Percentiles rank a stretch among this genome's conserved stretches.
These are phyloP conservation scores for Tulasnella sp. DNA, from an alignment of 768 basidiomycete species.

Conservation along the genomic window DNA sequence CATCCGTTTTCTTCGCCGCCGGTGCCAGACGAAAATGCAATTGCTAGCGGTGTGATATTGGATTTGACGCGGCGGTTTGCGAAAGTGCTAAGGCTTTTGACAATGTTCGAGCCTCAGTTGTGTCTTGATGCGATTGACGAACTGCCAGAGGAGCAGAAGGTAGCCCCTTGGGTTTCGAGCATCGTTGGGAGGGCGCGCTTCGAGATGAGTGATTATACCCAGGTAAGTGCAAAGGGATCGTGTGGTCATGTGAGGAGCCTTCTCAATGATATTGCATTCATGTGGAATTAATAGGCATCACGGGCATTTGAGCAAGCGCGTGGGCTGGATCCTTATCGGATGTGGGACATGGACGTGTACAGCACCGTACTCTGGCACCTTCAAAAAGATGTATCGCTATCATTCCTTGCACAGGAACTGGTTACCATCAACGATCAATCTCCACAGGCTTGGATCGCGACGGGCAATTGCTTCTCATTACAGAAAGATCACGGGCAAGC, in stretches of 20 bases:
- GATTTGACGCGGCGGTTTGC: constrained; percentile 74
- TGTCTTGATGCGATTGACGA: constrained; percentile 68
- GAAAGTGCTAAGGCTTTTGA: constrained; percentile 60
- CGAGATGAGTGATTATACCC: constrained; percentile 78
- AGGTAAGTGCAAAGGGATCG: constrained; percentile 45
- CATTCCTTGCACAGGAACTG: constrained; percentile 87
- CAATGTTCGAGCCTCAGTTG: constrained; percentile 62
- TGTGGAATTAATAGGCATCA: constrained; percentile 53
- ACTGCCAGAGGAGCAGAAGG: constrained; percentile 62
- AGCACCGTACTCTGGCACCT: constrained; percentile 96
- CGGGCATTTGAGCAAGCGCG: constrained; percentile 78
- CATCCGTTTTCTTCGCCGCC: neutral
- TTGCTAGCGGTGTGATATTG: constrained; percentile 72
- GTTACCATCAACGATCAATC: constrained; percentile 74
- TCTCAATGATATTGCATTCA: constrained; percentile 14
- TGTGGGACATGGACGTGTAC: constrained; percentile 92
- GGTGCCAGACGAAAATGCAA: constrained; percentile 28
- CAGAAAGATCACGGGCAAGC: constrained; percentile 92
- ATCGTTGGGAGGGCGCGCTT: constrained; percentile 83
- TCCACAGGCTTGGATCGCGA: constrained; percentile 89
- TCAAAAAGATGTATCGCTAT: constrained; percentile 70
- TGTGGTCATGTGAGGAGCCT: neutral
- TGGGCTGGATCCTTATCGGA: constrained; percentile 75
- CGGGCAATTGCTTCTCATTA: constrained; percentile 90
- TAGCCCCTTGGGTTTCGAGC: constrained; percentile 65